Evolutionary conservation across 805 yeast species (phyloP).

Genomic region (Debaryomyces hansenii): DNA sequence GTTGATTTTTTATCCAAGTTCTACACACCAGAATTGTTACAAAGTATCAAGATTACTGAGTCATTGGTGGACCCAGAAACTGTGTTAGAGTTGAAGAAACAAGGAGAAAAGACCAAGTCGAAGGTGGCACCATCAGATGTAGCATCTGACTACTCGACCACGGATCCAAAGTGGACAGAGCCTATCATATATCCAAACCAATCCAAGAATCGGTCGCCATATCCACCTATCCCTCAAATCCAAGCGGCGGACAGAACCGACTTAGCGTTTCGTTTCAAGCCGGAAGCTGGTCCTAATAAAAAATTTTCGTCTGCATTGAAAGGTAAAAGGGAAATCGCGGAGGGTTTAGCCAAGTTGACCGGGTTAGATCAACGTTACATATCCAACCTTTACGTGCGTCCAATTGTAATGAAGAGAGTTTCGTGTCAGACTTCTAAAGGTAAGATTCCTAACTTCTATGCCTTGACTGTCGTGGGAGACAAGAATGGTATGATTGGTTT

Average conservation of each 20-base stretch:
- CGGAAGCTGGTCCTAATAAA: conserved; percentile 11
- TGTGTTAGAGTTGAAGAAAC: conserved; percentile 40
- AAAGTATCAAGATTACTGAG: conserved; percentile 82
- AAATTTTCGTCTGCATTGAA: conserved; percentile 12
- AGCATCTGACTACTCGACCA: conserved; percentile 65
- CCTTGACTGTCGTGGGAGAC: conserved; percentile 89
- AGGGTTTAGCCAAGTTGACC: conserved; percentile 59
- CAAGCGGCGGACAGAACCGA: conserved; percentile 52
- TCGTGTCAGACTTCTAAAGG: conserved; percentile 92
- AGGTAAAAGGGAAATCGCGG: conserved; percentile 39
- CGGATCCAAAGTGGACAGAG: conserved; percentile 78
- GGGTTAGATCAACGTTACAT: conserved; percentile 67
- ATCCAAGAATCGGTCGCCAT: conserved; percentile 50
- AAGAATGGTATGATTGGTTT: conserved; percentile 90
- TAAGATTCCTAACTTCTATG: conserved; percentile 78
- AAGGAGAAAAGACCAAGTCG: conserved; percentile 30
- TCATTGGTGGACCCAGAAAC: conserved; percentile 66
- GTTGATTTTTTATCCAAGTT: conserved; percentile 63
- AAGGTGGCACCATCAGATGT: conserved; percentile 67
- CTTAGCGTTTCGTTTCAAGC: conserved; percentile 35
- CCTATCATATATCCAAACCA: conserved; percentile 52
- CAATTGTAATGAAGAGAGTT: conserved; percentile 74
- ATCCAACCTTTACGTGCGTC: conserved; percentile 59
- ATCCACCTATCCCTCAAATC: conserved; percentile 56
- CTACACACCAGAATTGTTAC: conserved; percentile 79